These are phyloP conservation scores for Hevea brasiliensis DNA, from an alignment of 345 rosid species.

Conservation along the genomic window DNA sequence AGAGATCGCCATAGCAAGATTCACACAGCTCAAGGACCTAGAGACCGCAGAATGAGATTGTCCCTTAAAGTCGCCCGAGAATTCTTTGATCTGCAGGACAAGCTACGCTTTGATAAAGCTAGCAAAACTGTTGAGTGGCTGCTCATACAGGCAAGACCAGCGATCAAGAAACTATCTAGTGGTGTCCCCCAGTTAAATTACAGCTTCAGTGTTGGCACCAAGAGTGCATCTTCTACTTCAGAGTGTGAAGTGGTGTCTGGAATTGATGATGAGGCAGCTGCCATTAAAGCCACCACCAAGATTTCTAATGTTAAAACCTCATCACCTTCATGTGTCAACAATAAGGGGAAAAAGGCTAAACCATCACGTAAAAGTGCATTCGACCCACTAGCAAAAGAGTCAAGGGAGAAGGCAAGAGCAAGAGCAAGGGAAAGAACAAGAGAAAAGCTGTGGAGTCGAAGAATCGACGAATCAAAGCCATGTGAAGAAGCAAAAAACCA, in stretches of 20 bases:
- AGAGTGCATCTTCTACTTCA: conserved; percentile 44
- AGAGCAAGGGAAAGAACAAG: conserved; percentile 70
- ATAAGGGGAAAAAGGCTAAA: conserved; percentile 33
- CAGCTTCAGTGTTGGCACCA: conserved; percentile 14
- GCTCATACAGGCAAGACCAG: conserved; percentile 54
- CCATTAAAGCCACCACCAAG: conserved; percentile 13
- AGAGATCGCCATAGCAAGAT: conserved; percentile 89
- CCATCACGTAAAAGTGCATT: conserved; percentile 29
- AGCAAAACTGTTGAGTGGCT: conserved; percentile 89
- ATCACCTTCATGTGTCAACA: not conserved
- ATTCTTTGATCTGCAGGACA: conserved; percentile 81
- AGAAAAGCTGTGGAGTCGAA: conserved; percentile 34
- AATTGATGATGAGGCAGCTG: conserved; percentile 17
- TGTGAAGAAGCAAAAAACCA: not conserved
- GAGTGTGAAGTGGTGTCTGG: conserved; percentile 49
- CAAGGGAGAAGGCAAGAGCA: conserved; percentile 61
- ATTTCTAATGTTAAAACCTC: conserved; percentile 27
- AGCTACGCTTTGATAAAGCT: conserved; percentile 73
- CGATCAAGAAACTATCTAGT: conserved; percentile 49
- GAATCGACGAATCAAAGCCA: conserved; percentile 21
- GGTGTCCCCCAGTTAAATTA: conserved; percentile 9
- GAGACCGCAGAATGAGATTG: conserved; percentile 86
- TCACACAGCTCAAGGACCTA: conserved; percentile 67
- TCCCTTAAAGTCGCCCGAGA: conserved; percentile 69
- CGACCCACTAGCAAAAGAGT: conserved; percentile 43